A percentile compares a stretch with the other conserved stretches of the same genome.
Conservation (phyloP, 2,329 filamentous ascomycete genomes). For the Fragosphaeria purpurea region DNA sequence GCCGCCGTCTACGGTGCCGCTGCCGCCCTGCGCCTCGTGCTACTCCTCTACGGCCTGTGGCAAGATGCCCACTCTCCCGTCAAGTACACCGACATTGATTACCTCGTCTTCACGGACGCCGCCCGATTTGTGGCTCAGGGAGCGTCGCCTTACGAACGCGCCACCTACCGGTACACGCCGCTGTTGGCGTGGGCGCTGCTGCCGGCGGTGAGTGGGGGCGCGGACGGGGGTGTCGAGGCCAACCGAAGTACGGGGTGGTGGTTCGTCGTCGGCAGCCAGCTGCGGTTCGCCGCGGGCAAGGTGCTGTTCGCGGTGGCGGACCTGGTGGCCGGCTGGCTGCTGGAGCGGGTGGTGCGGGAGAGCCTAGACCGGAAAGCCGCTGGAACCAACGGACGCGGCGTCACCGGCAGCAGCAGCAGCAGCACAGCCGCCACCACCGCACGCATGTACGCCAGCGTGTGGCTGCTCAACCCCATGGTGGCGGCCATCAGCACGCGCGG, state of each 20-base stretch:
- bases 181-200: slow-evolving; percentile 83
- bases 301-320: slow-evolving; percentile 76
- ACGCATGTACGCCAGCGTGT: slow-evolving; percentile 71
- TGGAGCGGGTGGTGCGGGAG: slow-evolving; percentile 34
- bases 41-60: slow-evolving; percentile 82
- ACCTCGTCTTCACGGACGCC: slow-evolving; percentile 95
- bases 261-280: slow-evolving; percentile 14
- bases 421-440: slow-evolving; percentile 32
- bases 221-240: slow-evolving; percentile 18
- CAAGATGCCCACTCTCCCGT: slow-evolving; percentile 86
- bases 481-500: slow-evolving; percentile 92
- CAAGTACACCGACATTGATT: slow-evolving; percentile 99
- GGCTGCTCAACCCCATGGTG: slow-evolving; percentile 97
- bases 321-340: slow-evolving; percentile 72
- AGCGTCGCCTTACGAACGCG: slow-evolving; percentile 73
- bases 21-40: slow-evolving; percentile 55
- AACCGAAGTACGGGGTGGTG: too few species aligned
- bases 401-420: not conserved
- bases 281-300: slow-evolving; percentile 79
- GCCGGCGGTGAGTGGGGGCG: slow-evolving; percentile 55
- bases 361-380: slow-evolving; percentile 26
- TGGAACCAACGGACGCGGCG: too few species aligned
- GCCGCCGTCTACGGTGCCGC: slow-evolving; percentile 45
- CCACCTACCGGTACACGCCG: slow-evolving; percentile 95
- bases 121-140: slow-evolving; percentile 59